A percentile compares a stretch with the other conserved stretches of the same genome.
Conservation (phyloP, 169 alveolate species). For the Toxoplasma gondii region DNA sequence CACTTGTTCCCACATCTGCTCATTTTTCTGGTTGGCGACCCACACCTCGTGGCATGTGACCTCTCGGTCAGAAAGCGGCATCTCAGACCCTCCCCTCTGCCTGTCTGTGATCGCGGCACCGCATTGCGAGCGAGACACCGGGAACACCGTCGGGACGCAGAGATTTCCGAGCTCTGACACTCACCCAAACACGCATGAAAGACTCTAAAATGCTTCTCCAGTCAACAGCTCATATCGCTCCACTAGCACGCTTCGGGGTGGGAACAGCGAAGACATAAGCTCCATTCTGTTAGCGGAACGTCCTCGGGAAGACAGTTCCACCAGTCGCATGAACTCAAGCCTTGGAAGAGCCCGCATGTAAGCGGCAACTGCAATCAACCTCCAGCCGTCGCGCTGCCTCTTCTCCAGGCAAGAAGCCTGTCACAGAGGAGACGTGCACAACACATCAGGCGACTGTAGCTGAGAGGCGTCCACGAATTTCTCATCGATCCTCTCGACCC, state of each 20-base stretch:
- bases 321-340: conserved; percentile 51
- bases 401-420: conserved; percentile 4
- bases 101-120: neutral
- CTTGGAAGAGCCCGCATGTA: conserved; percentile 29
- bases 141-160: conserved; percentile 39
- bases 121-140: neutral
- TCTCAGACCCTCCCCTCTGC: conserved; percentile 58
- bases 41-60: conserved; percentile 35
- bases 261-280: conserved; percentile 58
- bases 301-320: neutral
- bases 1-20: neutral
- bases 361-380: conserved; percentile 43
- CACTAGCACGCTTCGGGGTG: neutral
- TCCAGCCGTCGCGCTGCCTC: conserved; percentile 37
- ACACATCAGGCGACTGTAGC: neutral
- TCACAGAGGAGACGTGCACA: conserved; percentile 32
- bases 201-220: neutral
- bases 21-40: conserved; percentile 38
- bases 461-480: conserved; percentile 21
- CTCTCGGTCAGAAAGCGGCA: conserved; percentile 38
- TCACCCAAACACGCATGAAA: neutral
- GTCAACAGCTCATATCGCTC: neutral
- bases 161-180: conserved; percentile 42
- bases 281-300: conserved; percentile 49
- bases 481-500: conserved; percentile 51